phyloP scores from a whole-genome alignment of 768 basidiomycete genomes.

The Phaeotremella skinneri region DNA sequence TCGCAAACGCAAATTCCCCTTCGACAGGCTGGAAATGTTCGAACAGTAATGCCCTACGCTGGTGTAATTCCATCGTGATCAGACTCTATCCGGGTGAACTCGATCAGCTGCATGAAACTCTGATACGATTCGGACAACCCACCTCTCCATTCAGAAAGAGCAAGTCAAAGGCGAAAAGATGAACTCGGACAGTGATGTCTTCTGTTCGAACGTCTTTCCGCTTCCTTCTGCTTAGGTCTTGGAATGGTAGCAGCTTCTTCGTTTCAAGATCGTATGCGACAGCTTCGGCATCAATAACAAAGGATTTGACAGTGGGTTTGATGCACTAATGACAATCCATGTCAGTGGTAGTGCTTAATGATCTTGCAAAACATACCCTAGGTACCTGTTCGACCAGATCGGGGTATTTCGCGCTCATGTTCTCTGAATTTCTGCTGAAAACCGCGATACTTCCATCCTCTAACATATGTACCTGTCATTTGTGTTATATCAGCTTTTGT shows the following conservation, averaged over 20 bases:
- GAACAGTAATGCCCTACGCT: constrained; percentile 72
- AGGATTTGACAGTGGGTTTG: constrained; percentile 75
- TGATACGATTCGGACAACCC: constrained; percentile 47
- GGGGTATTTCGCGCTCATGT: constrained; percentile 99
- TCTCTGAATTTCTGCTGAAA: constrained; percentile 96
- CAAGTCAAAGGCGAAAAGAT: constrained; percentile 92
- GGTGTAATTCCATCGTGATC: constrained; percentile 69
- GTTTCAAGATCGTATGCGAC: constrained; percentile 87
- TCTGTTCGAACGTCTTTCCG: constrained; percentile 97
- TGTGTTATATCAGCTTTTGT: neutral
- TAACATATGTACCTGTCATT: constrained; percentile 70
- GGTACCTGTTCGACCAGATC: constrained; percentile 94
- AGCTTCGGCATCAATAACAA: constrained; percentile 94
- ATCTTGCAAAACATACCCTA: constrained; percentile 59
- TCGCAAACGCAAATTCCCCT: constrained; percentile 91
- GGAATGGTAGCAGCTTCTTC: constrained; percentile 91
- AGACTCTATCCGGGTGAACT: constrained; percentile 62
- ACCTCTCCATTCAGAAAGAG: constrained; percentile 97
- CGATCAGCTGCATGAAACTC: too few relatives aligned
- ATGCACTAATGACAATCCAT: constrained; percentile 63
- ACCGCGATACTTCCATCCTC: constrained; percentile 80
- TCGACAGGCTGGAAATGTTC: constrained; percentile 77
- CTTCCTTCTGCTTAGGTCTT: constrained; percentile 89
- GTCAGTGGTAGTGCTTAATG: neutral
- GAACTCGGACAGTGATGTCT: constrained; percentile 95